phyloP scores from a whole-genome alignment of 1,139 yeast species.

The Yamadazyma aaseri region DNA sequence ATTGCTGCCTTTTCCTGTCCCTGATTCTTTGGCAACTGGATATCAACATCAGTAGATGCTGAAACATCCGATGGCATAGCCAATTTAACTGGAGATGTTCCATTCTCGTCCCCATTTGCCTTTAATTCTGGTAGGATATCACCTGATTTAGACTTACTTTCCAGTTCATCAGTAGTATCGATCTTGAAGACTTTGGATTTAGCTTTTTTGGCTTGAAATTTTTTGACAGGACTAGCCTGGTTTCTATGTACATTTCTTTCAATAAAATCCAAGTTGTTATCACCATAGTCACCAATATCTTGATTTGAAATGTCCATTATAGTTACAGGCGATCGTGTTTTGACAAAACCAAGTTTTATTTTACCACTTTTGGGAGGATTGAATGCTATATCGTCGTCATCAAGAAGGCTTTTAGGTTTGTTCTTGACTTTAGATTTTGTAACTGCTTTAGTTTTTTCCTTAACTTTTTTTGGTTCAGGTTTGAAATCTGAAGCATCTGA shows the following conservation, averaged over 20 bases:
- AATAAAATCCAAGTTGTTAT: slow-evolving; percentile 26
- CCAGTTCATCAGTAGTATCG: slow-evolving; percentile 5
- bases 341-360: slow-evolving; percentile 7
- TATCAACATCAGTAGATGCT: slow-evolving; percentile 19
- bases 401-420: slow-evolving; percentile 3
- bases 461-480: neutral
- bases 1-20: neutral
- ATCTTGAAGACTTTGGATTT: slow-evolving; percentile 10
- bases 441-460: neutral
- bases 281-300: slow-evolving; percentile 38
- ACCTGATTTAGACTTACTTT: slow-evolving; percentile 1
- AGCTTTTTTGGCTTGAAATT: slow-evolving; percentile 1
- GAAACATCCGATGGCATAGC: slow-evolving; percentile 21
- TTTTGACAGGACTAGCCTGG: slow-evolving; percentile 6
- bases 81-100: slow-evolving; percentile 15
- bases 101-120: neutral
- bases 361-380: slow-evolving; percentile 14
- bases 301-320: slow-evolving; percentile 30
- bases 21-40: neutral
- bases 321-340: slow-evolving; percentile 17
- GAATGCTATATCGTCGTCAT: slow-evolving; percentile 2
- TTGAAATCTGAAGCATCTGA: slow-evolving; percentile 1
- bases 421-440: slow-evolving; percentile 2
- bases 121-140: neutral
- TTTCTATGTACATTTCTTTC: slow-evolving; percentile 15